phyloP scores from a whole-genome alignment of 805 yeast genomes.

The Hyphopichia homilentoma region DNA sequence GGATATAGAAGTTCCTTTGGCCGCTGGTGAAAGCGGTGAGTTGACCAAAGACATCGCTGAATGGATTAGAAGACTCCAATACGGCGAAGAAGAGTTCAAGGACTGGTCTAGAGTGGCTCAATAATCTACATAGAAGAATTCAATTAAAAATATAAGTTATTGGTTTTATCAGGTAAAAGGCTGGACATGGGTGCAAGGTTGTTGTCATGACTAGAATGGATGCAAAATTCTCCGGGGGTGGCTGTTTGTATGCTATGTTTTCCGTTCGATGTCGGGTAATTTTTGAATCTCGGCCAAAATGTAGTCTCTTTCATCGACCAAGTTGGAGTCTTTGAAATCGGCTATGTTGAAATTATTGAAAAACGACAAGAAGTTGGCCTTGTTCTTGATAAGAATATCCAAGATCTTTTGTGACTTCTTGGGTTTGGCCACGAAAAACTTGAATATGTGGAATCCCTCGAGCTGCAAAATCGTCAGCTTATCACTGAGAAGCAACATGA shows the following conservation, averaged over 20 bases:
- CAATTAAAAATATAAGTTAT: too few relatives aligned
- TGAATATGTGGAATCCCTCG: constrained; percentile 91
- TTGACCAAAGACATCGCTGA: constrained; percentile 72
- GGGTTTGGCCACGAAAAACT: constrained; percentile 95
- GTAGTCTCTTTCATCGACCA: constrained; percentile 77
- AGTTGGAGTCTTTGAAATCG: constrained; percentile 60
- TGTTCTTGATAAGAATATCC: constrained; percentile 81
- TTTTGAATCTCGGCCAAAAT: constrained; percentile 70
- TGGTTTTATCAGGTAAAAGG: too few relatives aligned
- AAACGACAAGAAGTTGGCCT: constrained; percentile 69
- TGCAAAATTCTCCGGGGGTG: too few relatives aligned
- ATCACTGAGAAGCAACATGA: constrained; percentile 84
- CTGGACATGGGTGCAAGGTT: too few relatives aligned
- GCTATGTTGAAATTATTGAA: constrained; percentile 61
- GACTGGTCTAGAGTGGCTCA: constrained; percentile 44
- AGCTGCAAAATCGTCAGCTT: constrained; percentile 83
- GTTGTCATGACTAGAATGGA: too few relatives aligned
- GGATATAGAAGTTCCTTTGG: constrained; percentile 73
- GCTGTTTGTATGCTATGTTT: too few relatives aligned
- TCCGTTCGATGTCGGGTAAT: constrained; percentile 57
- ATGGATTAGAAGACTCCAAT: constrained; percentile 90
- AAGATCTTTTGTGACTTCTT: constrained; percentile 73
- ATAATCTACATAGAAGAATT: constrained; percentile 9
- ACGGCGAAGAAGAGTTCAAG: constrained; percentile 72
- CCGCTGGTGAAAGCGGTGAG: constrained; percentile 78